phyloP scores from a whole-genome alignment of 2,329 filamentous ascomycete species.

The Microcera coccophila region DNA sequence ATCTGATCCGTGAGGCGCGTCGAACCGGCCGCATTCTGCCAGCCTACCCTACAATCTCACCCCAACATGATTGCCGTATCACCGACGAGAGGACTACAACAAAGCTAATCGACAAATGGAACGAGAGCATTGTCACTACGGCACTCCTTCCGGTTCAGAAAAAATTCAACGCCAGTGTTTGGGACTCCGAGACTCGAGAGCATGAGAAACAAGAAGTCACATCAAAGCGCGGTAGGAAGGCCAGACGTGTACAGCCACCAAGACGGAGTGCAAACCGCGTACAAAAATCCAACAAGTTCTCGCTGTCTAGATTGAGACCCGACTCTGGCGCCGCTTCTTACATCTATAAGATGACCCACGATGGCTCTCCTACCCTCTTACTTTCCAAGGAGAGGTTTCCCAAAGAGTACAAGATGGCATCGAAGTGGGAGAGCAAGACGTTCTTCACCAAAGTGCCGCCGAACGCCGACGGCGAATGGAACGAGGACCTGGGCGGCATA shows the following conservation, averaged over 20 bases:
- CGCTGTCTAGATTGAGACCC: slow-evolving; percentile 1
- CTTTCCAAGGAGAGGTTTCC: slow-evolving; percentile 6
- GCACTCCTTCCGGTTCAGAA: slow-evolving; percentile 10
- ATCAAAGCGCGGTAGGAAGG: background rate
- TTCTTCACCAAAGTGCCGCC: slow-evolving; percentile 1
- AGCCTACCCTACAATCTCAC: slow-evolving; percentile 2
- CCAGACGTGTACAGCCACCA: background rate
- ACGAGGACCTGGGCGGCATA: background rate
- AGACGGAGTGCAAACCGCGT: background rate
- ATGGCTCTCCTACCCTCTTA: background rate
- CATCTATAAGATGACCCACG: too few relatives aligned
- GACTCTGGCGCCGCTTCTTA: slow-evolving; percentile 6
- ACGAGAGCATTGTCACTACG: slow-evolving; percentile 7
- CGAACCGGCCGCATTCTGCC: background rate
- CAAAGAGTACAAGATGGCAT: slow-evolving; percentile 15
- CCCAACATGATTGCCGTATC: background rate
- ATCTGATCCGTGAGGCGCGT: slow-evolving; percentile 2
- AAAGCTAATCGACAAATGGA: slow-evolving; percentile 11
- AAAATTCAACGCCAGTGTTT: slow-evolving; percentile 1
- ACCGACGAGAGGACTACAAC: slow-evolving; percentile 3
- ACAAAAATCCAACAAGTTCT: background rate
- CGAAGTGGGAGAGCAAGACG: slow-evolving; percentile 11
- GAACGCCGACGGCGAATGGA: slow-evolving; percentile 7
- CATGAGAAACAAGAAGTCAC: background rate
- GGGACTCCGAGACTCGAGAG: background rate